phyloP scores from a whole-genome alignment of 2,329 filamentous ascomycete species.

The Penicillium sp. region DNA sequence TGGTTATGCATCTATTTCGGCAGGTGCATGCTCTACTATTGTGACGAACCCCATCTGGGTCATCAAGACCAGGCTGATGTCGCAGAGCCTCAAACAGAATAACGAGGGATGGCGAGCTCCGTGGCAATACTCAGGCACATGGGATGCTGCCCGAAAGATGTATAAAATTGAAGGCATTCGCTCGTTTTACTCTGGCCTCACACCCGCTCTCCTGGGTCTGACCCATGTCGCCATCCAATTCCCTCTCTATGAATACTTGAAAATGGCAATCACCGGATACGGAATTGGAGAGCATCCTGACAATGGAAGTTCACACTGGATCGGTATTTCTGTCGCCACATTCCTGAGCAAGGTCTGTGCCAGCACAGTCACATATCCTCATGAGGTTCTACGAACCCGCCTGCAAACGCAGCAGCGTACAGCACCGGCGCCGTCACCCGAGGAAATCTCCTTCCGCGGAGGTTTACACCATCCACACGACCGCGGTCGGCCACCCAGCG shows the following conservation, averaged over 20 bases:
- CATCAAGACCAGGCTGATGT: constrained; percentile 98
- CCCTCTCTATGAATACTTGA: constrained; percentile 91
- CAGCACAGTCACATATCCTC: constrained; percentile 93
- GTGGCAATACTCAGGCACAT: constrained; percentile 89
- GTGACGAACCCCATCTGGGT: constrained; percentile 99
- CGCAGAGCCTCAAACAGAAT: constrained; percentile 68
- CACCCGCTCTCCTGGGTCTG: constrained; percentile 86
- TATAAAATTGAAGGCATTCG: constrained; percentile 84
- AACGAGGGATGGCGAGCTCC: constrained; percentile 55
- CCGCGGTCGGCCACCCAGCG: constrained; percentile 48
- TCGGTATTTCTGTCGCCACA: constrained; percentile 84
- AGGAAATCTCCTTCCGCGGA: constrained; percentile 56
- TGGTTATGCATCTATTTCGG: constrained; percentile 86
- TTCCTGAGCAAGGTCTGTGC: constrained; percentile 94
- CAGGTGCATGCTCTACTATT: constrained; percentile 89
- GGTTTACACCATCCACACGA: constrained; percentile 46
- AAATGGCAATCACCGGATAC: constrained; percentile 84
- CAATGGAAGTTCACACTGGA: constrained; percentile 70
- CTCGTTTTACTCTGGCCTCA: constrained; percentile 94
- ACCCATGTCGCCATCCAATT: constrained; percentile 98
- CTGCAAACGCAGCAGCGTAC: constrained; percentile 90
- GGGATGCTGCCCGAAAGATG: constrained; percentile 95
- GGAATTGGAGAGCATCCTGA: constrained; percentile 77
- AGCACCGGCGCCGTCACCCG: constrained; percentile 48
- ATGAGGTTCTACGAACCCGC: constrained; percentile 92